Base-by-base conservation (phyloP, 495 filamentous ascomycete genomes). In the Penicillium atrosanguineum region DNA sequence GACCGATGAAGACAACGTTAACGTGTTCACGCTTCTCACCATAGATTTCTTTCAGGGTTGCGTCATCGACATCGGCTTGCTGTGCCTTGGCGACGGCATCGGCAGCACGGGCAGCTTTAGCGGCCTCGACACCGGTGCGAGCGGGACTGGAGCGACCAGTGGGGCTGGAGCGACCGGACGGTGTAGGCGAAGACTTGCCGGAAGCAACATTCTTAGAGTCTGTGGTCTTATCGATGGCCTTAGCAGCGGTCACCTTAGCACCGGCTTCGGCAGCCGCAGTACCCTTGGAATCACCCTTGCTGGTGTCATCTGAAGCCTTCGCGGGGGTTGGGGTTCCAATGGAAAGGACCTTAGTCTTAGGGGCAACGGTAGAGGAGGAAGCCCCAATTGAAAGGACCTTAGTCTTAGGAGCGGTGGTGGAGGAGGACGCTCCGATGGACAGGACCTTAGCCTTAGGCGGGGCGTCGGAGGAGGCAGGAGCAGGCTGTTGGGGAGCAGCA, bases 1-100 rank as follows among this genome's bases (percentile, higher is more conserved):
- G 94, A 46, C 94, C 94, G 62, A 98, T 89, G 79, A 98, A 98
- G 52, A 98, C 95, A 45, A 97, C 83, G 68, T 98, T 98, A 56
- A 99, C 86, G 65, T 99, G 94, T 71, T 99, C 94, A 72, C 73
- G 71, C 56, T 65, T 68, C 53, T 97, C 96, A 60, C 94, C 94
- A 70, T 97, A 97, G 39, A 99, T 90, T 72, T 97, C 94, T 67
- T 90, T 89, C 52, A 99, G 74, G 0, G 89, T 89, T 40, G 88
- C 87, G 21, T 96, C 90, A 57, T 97, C 94, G 3, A 99, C 86
- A 70, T 95, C 90, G 18, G 89, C 91, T 14, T 82, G 78, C 63
- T 97, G 94, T 62, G 91, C 88, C 69, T 91, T 89, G 34, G 84
- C 82, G 37, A 99, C 91, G 15, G 87, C 87, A 70, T 96, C 88